A percentile compares a stretch with the other conserved stretches of the same genome.
Evolutionary conservation across 805 yeast genomes (phyloP).

Genomic region (Cyberlindnera sargentensis): DNA sequence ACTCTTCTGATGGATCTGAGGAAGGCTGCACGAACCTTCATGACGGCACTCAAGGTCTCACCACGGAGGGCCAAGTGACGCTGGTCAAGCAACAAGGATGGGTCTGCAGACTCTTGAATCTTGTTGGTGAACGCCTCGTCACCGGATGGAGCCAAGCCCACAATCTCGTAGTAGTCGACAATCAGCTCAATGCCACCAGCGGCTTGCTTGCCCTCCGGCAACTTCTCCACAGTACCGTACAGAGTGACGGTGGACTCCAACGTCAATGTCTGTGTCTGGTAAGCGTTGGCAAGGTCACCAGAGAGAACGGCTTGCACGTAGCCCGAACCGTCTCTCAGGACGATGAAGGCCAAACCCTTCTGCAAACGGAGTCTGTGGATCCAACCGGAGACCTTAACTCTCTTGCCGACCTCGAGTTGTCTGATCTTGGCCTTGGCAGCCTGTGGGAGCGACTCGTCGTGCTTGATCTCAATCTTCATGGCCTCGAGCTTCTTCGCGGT

Average conservation of each 20-base stretch:
- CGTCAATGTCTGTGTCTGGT: slow-evolving; percentile 77
- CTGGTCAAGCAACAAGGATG: slow-evolving; percentile 84
- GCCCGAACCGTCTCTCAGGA: slow-evolving; percentile 94
- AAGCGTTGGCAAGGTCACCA: slow-evolving; percentile 90
- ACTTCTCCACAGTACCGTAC: slow-evolving; percentile 71
- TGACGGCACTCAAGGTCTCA: slow-evolving; percentile 83
- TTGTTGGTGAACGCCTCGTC: slow-evolving; percentile 93
- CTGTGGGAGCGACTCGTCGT: slow-evolving; percentile 65
- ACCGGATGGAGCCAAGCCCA: slow-evolving; percentile 95
- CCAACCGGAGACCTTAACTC: slow-evolving; percentile 90
- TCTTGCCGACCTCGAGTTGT: slow-evolving; percentile 44
- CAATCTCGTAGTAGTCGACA: slow-evolving; percentile 82
- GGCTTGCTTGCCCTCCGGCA: slow-evolving; percentile 95
- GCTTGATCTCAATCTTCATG: slow-evolving; percentile 64
- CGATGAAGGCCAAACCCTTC: slow-evolving; percentile 86
- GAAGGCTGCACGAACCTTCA: slow-evolving; percentile 88
- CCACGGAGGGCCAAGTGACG: slow-evolving; percentile 97
- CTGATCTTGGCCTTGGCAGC: slow-evolving; percentile 63
- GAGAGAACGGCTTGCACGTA: slow-evolving; percentile 78
- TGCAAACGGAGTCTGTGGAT: slow-evolving; percentile 89
- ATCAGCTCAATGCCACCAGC: slow-evolving; percentile 95
- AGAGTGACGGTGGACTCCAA: slow-evolving; percentile 78
- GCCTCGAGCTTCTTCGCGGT: slow-evolving; percentile 72
- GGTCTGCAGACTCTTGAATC: slow-evolving; percentile 90
- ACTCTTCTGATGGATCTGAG: slow-evolving; percentile 69